A percentile compares a stretch with the other conserved stretches of the same genome.
Evolutionary conservation across 306 rosid genomes (phyloP).

Genomic region (Begonia fuchsioides): DNA sequence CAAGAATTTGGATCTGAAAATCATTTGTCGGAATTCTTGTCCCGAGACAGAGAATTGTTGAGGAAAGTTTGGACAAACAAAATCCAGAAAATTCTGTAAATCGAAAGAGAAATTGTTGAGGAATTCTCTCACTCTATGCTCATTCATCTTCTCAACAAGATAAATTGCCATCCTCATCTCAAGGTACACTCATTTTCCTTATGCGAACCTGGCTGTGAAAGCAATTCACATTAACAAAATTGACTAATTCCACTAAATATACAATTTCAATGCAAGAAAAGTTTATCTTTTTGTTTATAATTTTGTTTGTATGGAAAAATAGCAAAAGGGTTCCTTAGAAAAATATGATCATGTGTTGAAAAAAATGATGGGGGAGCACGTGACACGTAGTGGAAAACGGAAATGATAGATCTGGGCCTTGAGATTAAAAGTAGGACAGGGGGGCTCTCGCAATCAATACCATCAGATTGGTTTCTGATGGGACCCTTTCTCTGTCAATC

Average conservation of each 20-base stretch:
- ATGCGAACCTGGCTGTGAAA: no score
- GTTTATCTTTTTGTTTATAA: background rate
- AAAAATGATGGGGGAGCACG: no score
- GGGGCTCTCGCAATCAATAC: no score
- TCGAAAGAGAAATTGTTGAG: conserved; percentile 4
- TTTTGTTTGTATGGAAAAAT: background rate
- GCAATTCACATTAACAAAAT: background rate
- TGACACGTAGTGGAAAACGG: no score
- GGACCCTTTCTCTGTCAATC: background rate
- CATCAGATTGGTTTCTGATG: no score
- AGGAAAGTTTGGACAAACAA: background rate
- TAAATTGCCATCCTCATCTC: conserved; percentile 59
- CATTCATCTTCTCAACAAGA: conserved; percentile 69
- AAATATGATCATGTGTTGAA: no score
- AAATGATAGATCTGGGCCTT: no score
- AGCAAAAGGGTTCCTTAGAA: background rate
- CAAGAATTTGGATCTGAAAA: background rate
- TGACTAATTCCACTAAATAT: background rate
- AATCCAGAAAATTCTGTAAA: no score
- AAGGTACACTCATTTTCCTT: conserved; percentile 34
- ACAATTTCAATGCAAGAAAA: background rate
- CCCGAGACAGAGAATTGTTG: background rate
- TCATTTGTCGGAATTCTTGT: background rate
- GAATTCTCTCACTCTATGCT: conserved; percentile 75
- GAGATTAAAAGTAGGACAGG: no score